Base-by-base conservation (phyloP, 805 yeast genomes). In the Metschnikowia amazonensis region DNA sequence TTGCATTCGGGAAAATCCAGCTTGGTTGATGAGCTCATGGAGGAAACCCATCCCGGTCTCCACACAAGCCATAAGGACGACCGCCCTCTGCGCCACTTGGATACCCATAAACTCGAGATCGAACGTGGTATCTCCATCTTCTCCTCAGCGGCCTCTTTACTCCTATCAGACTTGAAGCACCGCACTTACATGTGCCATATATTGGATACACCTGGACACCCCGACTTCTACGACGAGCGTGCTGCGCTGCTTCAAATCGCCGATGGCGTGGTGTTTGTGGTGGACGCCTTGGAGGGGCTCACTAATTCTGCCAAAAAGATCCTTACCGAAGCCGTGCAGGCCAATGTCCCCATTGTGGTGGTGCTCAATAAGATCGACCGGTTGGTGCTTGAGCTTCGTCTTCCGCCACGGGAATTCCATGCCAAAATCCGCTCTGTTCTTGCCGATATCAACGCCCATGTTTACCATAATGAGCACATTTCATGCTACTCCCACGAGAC, bases 191-290 rank as follows among this genome's bases (percentile, higher is more conserved):
- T 79, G 0, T 56, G 82, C 17, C 87, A 85, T 57, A 50, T 90
- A 0, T 52, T 89, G 0, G 99, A 95, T 57, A 72, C 96, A 0
- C 99, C 99, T 0, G 99, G 99, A 0, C 98, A 94, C 63, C 76
- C 79, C 0, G 83, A 89, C 58, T 94, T 94, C 58, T 66, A 72
- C 24, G 97, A 89, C 59, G 97, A 94, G 54, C 65, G 80, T 3
- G 73, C 79, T 0, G 74, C 78, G 0, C 76, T 86, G 0, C 62
- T 82, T 8, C 62, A 78, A 18, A 69, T 82, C 0, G 75, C 77
- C 0, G 97, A 94, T 51, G 79, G 84, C 2, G 79, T 79, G 0
- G 66, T 84, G 0, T 62, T 89, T 1, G 86, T 88, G 1, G 71
- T 92, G n/a, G 99, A 94, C 60, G 82, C 76, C 1, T 82, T 89